A percentile compares a stretch with the other conserved stretches of the same genome.
Conservation (phyloP, 2,329 filamentous ascomycete species). For the Pestalotiopsis sp. region DNA sequence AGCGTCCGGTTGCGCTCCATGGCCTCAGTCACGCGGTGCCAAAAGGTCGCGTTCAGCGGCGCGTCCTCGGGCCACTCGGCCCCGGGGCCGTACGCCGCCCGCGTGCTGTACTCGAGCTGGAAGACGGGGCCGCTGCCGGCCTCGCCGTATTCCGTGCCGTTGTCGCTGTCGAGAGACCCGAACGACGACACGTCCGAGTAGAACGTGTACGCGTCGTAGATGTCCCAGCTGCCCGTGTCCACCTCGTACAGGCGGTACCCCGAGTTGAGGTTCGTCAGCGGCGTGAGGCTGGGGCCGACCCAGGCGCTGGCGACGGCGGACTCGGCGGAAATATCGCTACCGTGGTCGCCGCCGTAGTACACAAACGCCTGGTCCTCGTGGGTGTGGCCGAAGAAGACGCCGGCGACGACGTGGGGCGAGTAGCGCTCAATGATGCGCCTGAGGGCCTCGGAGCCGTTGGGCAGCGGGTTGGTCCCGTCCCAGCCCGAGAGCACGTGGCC, state of each 20-base stretch:
- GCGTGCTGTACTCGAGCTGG: conserved; percentile 44
- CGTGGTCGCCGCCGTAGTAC: conserved; percentile 41
- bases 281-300: conserved; percentile 46
- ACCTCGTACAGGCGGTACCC: conserved; percentile 46
- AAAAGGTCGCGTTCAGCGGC: conserved; percentile 60
- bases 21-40: conserved; percentile 58
- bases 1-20: conserved; percentile 53
- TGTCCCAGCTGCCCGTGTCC: conserved; percentile 43
- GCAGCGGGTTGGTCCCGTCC: conserved; percentile 55
- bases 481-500: conserved; percentile 55
- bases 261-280: conserved; percentile 46
- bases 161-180: conserved; percentile 27
- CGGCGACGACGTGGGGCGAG: conserved; percentile 43
- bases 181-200: conserved; percentile 43
- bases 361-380: conserved; percentile 46
- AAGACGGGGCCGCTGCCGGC: conserved; percentile 34
- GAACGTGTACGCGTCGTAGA: conserved; percentile 44
- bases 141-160: background rate
- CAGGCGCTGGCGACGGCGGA: conserved; percentile 42
- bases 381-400: conserved; percentile 43
- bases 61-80: conserved; percentile 44
- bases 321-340: conserved; percentile 45
- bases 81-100: conserved; percentile 38
- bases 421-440: conserved; percentile 43
- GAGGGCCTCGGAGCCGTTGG: conserved; percentile 42